Evolutionary conservation across 805 yeast species (phyloP), one percentile per base, ranked within the genome.

Genomic region (Yamadazyma insecticola): DNA sequence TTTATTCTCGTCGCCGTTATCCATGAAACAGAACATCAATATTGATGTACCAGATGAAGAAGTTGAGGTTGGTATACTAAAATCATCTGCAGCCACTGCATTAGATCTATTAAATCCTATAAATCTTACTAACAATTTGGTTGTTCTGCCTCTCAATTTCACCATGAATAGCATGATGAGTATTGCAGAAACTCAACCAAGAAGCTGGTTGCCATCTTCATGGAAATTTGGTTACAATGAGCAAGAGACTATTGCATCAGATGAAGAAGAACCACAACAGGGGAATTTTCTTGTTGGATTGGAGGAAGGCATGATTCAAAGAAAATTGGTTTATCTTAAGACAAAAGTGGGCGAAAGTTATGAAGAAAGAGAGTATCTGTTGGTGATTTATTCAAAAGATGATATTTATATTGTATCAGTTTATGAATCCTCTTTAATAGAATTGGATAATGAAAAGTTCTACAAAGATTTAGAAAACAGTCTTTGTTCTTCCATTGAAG

Each of bases 91-190:
- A 4, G 22, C 43, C 4, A 37, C 48, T 2, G 57, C 62, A 4
- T 37, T 55, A 16, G 60, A 53, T 6, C 34, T 53, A 29, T 41
- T 60, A n/a, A 47, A 58, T 28, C 68, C 68, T 0, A 36, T 57
- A 5, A 55, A 46, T 30, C 39, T 63, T 11, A 57, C 68, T 10
- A 60, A 57, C 36, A 53, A 51, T 32, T 45, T 60, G 18, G 60
- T 64, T 5, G 50, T 63, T 7, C 60, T 49, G 57, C 71, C 71
- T 1, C 26, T 65, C 5, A 55, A 47, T 28, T 51, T 45, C 24
- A 62, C 70, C 1, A 51, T 64, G 25, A 55, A 47, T 28, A 60
- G 61, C 10, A 49, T 63, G 46, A 48, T 45, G 33, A 47, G 41
- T 14, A 22, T 32, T 2, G 32, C 17, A 8, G 29, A 24, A 2